These are phyloP conservation scores for Carex sylvatica DNA, from an alignment of 202 grass and related monocot genomes.

Conservation along the genomic window DNA sequence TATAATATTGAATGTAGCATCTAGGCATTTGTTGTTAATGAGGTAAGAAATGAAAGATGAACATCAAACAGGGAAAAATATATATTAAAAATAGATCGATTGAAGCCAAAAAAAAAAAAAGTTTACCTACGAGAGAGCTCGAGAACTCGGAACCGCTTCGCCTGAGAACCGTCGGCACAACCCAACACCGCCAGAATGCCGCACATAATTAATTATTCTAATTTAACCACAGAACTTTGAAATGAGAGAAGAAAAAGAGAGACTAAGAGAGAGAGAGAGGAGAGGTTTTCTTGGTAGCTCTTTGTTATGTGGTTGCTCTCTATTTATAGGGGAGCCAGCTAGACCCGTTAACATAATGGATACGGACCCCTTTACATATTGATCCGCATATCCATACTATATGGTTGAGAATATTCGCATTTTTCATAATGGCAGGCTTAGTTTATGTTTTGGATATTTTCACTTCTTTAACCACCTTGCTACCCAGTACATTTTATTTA, in stretches of 20 bases:
- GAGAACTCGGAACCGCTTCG: slow-evolving; percentile 57
- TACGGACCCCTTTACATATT: background rate
- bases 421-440: background rate
- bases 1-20: background rate
- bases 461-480: background rate
- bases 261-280: background rate
- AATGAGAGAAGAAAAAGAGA: background rate
- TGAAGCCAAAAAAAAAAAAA: background rate
- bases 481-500: too few species aligned
- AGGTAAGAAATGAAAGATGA: background rate
- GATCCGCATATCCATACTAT: background rate
- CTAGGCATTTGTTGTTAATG: background rate
- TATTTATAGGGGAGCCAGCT: slow-evolving; percentile 22
- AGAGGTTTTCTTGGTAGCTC: background rate
- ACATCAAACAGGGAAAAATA: background rate
- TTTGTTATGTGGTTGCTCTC: slow-evolving; percentile 18
- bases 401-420: background rate
- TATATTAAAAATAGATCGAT: background rate
- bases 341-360: background rate
- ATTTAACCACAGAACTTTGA: background rate
- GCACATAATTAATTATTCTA: slow-evolving; percentile 42
- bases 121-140: slow-evolving; percentile 65
- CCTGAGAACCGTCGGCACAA: slow-evolving; percentile 41
- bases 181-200: slow-evolving; percentile 75
- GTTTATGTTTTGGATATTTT: background rate